Evolutionary conservation across 2,329 filamentous ascomycete genomes (phyloP).

Genomic region (Fusarium liriodendri): DNA sequence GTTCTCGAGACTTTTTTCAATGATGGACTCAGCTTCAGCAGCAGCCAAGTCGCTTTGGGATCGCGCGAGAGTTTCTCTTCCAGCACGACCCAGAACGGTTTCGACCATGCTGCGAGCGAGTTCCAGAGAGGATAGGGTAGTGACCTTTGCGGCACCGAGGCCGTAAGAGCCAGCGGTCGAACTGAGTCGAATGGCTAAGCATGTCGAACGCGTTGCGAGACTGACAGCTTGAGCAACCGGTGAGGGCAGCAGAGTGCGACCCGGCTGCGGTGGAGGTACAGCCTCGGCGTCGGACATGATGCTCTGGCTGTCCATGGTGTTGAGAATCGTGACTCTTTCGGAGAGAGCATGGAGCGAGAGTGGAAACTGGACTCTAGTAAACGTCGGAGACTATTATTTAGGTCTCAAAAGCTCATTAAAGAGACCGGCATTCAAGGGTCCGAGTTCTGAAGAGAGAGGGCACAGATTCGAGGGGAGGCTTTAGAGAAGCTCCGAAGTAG

Average conservation of each 20-base stretch:
- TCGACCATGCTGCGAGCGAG: constrained; percentile 66
- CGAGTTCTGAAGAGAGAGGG: neutral
- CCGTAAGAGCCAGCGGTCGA: constrained; percentile 64
- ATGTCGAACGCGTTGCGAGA: constrained; percentile 69
- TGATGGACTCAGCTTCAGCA: constrained; percentile 65
- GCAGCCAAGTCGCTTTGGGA: constrained; percentile 60
- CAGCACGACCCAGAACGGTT: constrained; percentile 63
- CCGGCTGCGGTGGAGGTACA: constrained; percentile 35
- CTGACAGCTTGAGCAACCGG: constrained; percentile 70
- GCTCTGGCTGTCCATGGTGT: constrained; percentile 37
- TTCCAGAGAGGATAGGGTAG: constrained; percentile 68
- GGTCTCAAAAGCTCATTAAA: neutral
- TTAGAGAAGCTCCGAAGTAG: constrained; percentile 16
- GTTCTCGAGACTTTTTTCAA: constrained; percentile 67
- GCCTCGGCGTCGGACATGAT: constrained; percentile 24
- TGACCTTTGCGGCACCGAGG: constrained; percentile 65
- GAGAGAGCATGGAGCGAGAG: constrained; percentile 2
- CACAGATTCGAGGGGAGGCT: constrained; percentile 5
- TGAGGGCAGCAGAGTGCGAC: constrained; percentile 65
- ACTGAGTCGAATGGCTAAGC: constrained; percentile 65
- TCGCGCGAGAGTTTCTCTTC: constrained; percentile 59
- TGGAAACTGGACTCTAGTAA: neutral
- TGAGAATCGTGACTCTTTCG: constrained; percentile 11
- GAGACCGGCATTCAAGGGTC: neutral
- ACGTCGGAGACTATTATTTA: neutral